Evolutionary conservation across 1,139 yeast species (phyloP), one percentile per base, ranked within the genome.

Genomic region (Debaryomycetaceae sp.): DNA sequence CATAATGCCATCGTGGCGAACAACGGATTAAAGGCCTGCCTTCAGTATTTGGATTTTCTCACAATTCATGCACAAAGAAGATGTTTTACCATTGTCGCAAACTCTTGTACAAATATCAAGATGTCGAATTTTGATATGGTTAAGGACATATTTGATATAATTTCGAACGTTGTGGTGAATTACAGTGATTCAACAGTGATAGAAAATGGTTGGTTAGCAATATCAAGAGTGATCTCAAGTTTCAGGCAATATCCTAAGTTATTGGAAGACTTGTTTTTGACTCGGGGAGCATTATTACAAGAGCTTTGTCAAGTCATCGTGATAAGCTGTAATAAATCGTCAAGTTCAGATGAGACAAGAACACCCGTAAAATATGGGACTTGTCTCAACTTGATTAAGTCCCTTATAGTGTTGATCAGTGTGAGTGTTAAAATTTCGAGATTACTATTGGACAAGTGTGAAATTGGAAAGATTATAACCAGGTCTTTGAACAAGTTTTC

Each of bases 1-100:
- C 78, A 72, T 49, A 62, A 67, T 42, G 75, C 69, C 35, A 73
- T 85, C 24, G 64, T 84, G 41, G 58, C 68, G 13, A 75, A 81
- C 46, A 84, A 87, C 35, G 87, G 95, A 6, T 64, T 91, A 22
- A 67, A 75, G 5, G 82, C 89, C 0, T 84, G 89, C 51, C 63
- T 93, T 39, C 81, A 80, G 55, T 88, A 83, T 57, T 72, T 90
- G 50, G 99, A 93, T 61, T 93, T 93, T 57, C 84, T 93, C 60
- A 87, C 97, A 1, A 76, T 84, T 24, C 96, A 89, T 64, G 89
- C 96, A 0, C 99, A 93, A 62, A 72, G 96, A 46, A 87, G 89
- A 52, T 89, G 96, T 29, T 68, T 91, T 39, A 69, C 74, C 1
- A 87, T 88, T 36, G 89, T 89, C 5, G 86, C 96, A 3, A 87